phyloP scores from a whole-genome alignment of 345 rosid species.

The Moricandia moricandioides region DNA sequence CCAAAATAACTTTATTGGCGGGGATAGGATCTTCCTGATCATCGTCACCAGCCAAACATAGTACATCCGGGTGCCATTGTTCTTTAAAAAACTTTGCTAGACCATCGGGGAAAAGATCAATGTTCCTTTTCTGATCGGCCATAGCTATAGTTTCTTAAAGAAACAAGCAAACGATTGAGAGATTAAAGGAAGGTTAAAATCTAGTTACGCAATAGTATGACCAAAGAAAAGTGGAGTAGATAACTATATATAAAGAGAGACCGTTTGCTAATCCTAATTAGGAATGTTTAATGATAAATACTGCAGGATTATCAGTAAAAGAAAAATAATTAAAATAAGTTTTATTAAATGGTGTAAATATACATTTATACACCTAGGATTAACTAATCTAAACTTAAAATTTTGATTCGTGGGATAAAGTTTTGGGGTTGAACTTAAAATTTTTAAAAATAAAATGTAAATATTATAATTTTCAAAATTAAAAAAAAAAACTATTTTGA shows the following conservation, averaged over 20 bases:
- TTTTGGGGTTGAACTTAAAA: too few relatives aligned
- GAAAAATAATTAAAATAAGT: too few relatives aligned
- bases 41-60: slow-evolving; percentile 1
- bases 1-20: slow-evolving; percentile 4
- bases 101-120: slow-evolving; percentile 1
- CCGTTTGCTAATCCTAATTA: too few relatives aligned
- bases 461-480: too few relatives aligned
- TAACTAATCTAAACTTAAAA: too few relatives aligned
- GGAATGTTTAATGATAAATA: too few relatives aligned
- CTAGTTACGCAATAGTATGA: not conserved
- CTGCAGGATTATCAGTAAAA: too few relatives aligned
- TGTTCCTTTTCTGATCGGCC: not conserved
- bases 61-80: not conserved
- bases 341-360: too few relatives aligned
- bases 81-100: not conserved
- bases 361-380: too few relatives aligned
- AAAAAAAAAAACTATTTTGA: too few relatives aligned
- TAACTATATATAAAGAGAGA: not conserved
- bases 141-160: not conserved
- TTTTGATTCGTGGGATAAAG: too few relatives aligned
- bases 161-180: not conserved
- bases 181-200: not conserved
- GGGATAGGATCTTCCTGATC: not conserved
- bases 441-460: too few relatives aligned
- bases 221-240: not conserved